Conservation (phyloP, 2,329 filamentous ascomycete genomes). For the Zymoseptoria tritici region DNA sequence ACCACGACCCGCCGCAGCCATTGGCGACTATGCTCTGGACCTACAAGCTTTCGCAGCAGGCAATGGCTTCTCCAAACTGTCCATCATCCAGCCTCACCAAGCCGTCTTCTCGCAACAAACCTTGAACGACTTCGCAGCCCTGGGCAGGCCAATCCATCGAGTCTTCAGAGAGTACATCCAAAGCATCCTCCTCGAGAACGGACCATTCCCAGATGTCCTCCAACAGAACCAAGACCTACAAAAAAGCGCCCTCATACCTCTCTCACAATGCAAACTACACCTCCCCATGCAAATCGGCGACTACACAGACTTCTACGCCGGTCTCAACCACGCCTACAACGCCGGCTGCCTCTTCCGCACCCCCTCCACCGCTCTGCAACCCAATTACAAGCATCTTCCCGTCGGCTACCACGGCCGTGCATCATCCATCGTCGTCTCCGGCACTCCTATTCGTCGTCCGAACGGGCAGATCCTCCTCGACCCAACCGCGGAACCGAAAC, state of each 20-base stretch:
- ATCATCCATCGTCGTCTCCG: conserved; percentile 67
- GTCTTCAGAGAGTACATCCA: conserved; percentile 64
- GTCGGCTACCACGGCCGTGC: conserved; percentile 76
- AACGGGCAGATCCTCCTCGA: conserved; percentile 66
- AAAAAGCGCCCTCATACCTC: conserved; percentile 51
- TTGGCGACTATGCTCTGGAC: conserved; percentile 66
- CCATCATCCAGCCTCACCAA: conserved; percentile 50
- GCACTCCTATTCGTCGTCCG: conserved; percentile 65
- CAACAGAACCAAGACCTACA: conserved; percentile 54
- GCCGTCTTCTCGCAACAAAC: conserved; percentile 58
- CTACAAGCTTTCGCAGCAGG: conserved; percentile 54
- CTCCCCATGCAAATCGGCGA: conserved; percentile 72
- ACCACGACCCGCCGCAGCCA: conserved; percentile 61
- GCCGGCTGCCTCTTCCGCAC: conserved; percentile 67
- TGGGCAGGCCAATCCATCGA: conserved; percentile 60
- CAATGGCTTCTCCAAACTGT: conserved; percentile 53
- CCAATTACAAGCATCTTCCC: conserved; percentile 74
- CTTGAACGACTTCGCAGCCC: conserved; percentile 65
- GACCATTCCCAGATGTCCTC: conserved; percentile 53
- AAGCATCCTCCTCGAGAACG: conserved; percentile 54
- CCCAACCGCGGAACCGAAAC: conserved; percentile 53
- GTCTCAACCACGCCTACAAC: conserved; percentile 69
- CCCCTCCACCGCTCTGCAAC: conserved; percentile 63
- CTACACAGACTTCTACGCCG: conserved; percentile 75
- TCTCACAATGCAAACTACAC: conserved; percentile 56